Evolutionary conservation across 768 basidiomycete species (phyloP).

Genomic region (Hortiboletus flavorubellus): DNA sequence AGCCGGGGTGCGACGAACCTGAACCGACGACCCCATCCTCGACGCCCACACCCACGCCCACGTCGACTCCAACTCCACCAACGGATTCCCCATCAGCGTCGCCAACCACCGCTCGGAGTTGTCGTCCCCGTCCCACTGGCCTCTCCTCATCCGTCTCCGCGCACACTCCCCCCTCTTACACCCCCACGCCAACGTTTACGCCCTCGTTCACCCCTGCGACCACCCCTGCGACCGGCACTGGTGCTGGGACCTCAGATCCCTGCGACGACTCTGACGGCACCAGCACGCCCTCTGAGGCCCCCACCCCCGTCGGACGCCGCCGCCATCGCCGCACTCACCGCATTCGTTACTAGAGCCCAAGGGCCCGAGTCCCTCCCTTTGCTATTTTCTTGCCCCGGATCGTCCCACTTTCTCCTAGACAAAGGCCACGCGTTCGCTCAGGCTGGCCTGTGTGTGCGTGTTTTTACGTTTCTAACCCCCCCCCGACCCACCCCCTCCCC

Average conservation of each 20-base stretch:
- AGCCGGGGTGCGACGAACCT: neutral
- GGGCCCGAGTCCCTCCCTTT: too few relatives aligned
- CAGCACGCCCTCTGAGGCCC: neutral
- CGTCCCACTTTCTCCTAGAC: neutral
- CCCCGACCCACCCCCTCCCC: too few relatives aligned
- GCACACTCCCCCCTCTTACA: neutral
- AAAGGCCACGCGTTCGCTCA: neutral
- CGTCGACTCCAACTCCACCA: neutral
- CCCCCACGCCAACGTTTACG: neutral
- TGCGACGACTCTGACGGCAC: neutral
- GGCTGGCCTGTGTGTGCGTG: neutral
- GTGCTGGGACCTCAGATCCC: neutral
- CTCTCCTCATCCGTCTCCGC: neutral
- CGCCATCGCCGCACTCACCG: constrained; percentile 1
- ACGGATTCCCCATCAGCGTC: neutral
- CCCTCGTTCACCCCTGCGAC: neutral
- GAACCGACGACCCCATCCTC: neutral
- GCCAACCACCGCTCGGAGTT: neutral
- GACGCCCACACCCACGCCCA: neutral
- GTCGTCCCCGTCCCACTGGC: neutral
- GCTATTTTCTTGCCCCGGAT: too few relatives aligned
- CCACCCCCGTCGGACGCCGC: neutral
- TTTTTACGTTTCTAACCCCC: neutral
- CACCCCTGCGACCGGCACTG: neutral
- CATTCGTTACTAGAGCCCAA: neutral